phyloP scores from a whole-genome alignment of 805 yeast genomes.

The Zygosaccharomyces pseudorouxii region DNA sequence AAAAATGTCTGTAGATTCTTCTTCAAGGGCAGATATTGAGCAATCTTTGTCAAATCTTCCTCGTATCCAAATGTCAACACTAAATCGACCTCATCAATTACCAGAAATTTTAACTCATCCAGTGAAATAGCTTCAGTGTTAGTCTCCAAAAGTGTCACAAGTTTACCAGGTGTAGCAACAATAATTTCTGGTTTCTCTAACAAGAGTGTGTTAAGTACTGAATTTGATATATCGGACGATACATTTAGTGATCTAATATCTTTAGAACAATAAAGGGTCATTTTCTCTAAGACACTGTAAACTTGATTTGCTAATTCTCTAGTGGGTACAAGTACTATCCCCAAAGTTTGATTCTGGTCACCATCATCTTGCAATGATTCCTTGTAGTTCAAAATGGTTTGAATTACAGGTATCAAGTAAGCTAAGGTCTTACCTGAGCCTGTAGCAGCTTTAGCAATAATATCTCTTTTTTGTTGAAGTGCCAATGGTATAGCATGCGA shows the following conservation, averaged over 20 bases:
- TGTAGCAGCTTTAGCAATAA: constrained; percentile 89
- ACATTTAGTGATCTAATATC: constrained; percentile 62
- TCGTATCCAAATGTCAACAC: constrained; percentile 85
- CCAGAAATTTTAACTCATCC: constrained; percentile 59
- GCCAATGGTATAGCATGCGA: constrained; percentile 90
- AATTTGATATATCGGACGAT: constrained; percentile 55
- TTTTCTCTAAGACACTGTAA: constrained; percentile 57
- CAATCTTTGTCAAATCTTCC: constrained; percentile 70
- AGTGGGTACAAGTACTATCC: constrained; percentile 85
- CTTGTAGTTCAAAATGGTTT: constrained; percentile 54
- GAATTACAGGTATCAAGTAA: constrained; percentile 80
- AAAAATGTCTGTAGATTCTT: constrained; percentile 80
- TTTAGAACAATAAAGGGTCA: constrained; percentile 67
- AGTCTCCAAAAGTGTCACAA: constrained; percentile 50
- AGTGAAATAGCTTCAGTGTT: constrained; percentile 46
- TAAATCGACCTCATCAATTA: constrained; percentile 93
- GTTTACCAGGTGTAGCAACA: constrained; percentile 81
- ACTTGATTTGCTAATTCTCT: constrained; percentile 90
- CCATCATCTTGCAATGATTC: constrained; percentile 21
- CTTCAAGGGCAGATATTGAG: constrained; percentile 61
- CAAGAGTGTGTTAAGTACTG: constrained; percentile 66
- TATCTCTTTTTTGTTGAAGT: constrained; percentile 81
- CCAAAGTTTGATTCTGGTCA: constrained; percentile 37
- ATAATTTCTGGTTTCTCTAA: constrained; percentile 74
- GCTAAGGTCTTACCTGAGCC: constrained; percentile 97